Evolutionary conservation across 257 asterid genomes (phyloP).

Genomic region (Prunella vulgaris): DNA sequence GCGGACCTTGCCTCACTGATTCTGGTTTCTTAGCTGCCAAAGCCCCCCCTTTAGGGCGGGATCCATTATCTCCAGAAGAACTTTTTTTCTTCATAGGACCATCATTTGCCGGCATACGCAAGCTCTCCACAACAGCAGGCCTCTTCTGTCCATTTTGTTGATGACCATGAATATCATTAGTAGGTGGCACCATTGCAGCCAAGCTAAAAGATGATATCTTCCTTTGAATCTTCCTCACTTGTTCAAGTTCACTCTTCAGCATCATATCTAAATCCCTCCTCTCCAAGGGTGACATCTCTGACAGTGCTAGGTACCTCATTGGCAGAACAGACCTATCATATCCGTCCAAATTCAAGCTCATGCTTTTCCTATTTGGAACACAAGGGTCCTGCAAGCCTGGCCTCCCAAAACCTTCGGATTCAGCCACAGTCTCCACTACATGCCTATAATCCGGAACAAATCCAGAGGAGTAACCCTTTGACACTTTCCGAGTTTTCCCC

Average conservation of each 20-base stretch:
- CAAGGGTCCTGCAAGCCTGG: constrained; percentile 40
- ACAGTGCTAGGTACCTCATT: constrained; percentile 38
- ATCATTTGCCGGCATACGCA: constrained; percentile 30
- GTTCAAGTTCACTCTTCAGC: constrained; percentile 65
- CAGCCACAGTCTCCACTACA: constrained; percentile 63
- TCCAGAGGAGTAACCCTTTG: constrained; percentile 47
- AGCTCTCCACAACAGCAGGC: constrained; percentile 37
- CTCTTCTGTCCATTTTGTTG: constrained; percentile 41
- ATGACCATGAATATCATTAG: constrained; percentile 36
- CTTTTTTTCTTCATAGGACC: constrained; percentile 40
- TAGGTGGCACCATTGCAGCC: constrained; percentile 28
- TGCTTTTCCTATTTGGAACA: constrained; percentile 31
- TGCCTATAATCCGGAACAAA: constrained; percentile 59
- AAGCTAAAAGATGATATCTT: constrained; percentile 38
- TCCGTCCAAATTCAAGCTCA: constrained; percentile 38
- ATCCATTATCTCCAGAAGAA: constrained; percentile 48
- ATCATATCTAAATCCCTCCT: constrained; percentile 50
- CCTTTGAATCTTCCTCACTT: constrained; percentile 55
- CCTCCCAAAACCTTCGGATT: constrained; percentile 59
- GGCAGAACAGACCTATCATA: constrained; percentile 54
- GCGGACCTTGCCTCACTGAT: constrained; percentile 27
- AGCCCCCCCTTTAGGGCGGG: constrained; percentile 51
- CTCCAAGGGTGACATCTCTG: constrained; percentile 55
- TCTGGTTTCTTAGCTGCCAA: constrained; percentile 34
- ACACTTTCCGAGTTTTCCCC: constrained; percentile 69